Percentiles rank a stretch among this genome's conserved stretches.
Conservation (phyloP, 805 yeast genomes). For the Starmerella powellii region DNA sequence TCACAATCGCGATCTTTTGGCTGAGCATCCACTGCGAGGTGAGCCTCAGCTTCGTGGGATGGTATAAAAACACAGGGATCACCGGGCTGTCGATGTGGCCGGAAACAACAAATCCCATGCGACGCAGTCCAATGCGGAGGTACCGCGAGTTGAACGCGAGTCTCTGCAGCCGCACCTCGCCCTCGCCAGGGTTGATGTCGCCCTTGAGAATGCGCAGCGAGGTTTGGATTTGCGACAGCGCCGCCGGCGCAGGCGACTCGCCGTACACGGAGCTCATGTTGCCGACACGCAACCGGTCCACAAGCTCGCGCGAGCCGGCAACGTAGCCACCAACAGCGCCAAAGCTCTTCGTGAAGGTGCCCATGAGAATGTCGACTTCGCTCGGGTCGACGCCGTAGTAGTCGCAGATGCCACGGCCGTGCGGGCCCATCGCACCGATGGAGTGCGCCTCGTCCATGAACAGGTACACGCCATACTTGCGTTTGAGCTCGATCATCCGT, state of each 20-base stretch:
- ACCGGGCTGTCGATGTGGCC: slow-evolving; percentile 97
- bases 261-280: slow-evolving; percentile 64
- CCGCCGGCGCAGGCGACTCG: slow-evolving; percentile 85
- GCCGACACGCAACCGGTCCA: slow-evolving; percentile 62
- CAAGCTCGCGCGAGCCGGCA: slow-evolving; percentile 58
- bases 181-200: slow-evolving; percentile 81
- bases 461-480: slow-evolving; percentile 76
- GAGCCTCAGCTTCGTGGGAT: slow-evolving; percentile 92
- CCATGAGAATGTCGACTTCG: slow-evolving; percentile 83
- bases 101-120: slow-evolving; percentile 83
- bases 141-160: slow-evolving; percentile 94
- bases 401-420: slow-evolving; percentile 91
- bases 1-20: slow-evolving; percentile 80
- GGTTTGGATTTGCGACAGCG: slow-evolving; percentile 72
- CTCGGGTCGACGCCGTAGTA: slow-evolving; percentile 70
- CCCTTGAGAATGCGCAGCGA: slow-evolving; percentile 72
- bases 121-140: slow-evolving; percentile 76
- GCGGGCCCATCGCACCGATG: slow-evolving; percentile 95
- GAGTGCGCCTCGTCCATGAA: slow-evolving; percentile 98
- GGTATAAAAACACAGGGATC: slow-evolving; percentile 71
- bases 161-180: slow-evolving; percentile 77
- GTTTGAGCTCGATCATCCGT: slow-evolving; percentile 52
- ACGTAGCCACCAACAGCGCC: slow-evolving; percentile 99
- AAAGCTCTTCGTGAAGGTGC: slow-evolving; percentile 92
- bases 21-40: slow-evolving; percentile 70